Evolutionary conservation across 805 yeast genomes (phyloP).

Genomic region (Saturnispora galanensis): DNA sequence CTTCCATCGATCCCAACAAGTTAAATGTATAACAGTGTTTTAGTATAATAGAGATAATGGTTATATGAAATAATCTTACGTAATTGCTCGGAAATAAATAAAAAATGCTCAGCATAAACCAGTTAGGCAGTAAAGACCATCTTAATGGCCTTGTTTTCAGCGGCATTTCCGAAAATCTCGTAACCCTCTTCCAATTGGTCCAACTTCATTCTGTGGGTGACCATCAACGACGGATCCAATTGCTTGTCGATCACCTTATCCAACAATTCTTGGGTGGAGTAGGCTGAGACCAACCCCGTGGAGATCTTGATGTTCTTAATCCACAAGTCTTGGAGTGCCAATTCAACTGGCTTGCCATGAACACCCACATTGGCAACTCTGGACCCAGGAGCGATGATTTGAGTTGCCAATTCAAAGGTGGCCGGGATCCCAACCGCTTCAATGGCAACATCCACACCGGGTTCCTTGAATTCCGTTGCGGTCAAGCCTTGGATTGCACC

Average conservation of each 20-base stretch:
- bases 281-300: constrained; percentile 43
- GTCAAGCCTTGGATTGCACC: constrained; percentile 24
- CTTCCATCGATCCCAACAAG: constrained; percentile 42
- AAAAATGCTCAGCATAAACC: neutral
- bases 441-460: constrained; percentile 54
- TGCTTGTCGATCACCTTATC: constrained; percentile 28
- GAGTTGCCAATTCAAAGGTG: constrained; percentile 51
- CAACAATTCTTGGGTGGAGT: constrained; percentile 32
- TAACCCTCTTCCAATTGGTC: constrained; percentile 50
- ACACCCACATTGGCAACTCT: constrained; percentile 58
- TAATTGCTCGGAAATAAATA: neutral
- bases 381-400: constrained; percentile 48
- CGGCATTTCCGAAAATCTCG: constrained; percentile 45
- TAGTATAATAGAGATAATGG: neutral
- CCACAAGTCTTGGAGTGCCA: constrained; percentile 37
- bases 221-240: constrained; percentile 41
- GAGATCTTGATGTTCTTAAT: constrained; percentile 34
- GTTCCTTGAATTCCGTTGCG: constrained; percentile 20
- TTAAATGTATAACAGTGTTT: neutral
- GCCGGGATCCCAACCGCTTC: constrained; percentile 59
- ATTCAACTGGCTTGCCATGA: constrained; percentile 34
- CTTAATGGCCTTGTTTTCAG: constrained; percentile 49
- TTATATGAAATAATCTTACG: neutral
- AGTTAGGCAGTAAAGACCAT: constrained; percentile 19
- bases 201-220: constrained; percentile 50